Evolutionary conservation across 495 filamentous ascomycete species (phyloP), one percentile per base, ranked within the genome.

Genomic region (Trichoderma virens): DNA sequence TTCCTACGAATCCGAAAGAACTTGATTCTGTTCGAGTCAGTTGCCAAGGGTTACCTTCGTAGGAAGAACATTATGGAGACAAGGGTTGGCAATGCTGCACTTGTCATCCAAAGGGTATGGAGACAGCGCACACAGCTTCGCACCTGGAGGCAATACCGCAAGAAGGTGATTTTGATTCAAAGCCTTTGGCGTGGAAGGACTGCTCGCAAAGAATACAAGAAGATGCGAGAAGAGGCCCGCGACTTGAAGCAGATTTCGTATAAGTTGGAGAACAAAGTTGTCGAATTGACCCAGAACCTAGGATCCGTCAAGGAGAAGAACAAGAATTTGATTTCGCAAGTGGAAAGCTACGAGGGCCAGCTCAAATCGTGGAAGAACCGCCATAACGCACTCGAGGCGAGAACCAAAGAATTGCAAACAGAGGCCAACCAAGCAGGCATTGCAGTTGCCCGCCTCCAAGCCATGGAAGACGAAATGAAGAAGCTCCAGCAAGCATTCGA

Each of bases 201-300:
- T 67, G 95, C 94, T 63, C 84, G 95, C 65, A 83, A 80, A 62
- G 85, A 82, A 61, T 98, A 98, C 81, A 97, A 96, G 85, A 86
- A 73, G 51, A 75, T 96, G 62, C 90, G 95, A 61, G 93, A 96
- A 74, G 95, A 98, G 74, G 93, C 94, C 43, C 89, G 95, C 70
- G 94, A 98, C 81, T 85, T 98, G 69, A 97, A 97, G 79, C 92
- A 97, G 74, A 98, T 98, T 67, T 97, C 93, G 16, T 98, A 98
- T 79, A 98, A 95, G 80, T 77, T 98, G 70, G 95, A 98, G 80
- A 97, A 98, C 81, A 98, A 98, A 84, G 94, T 98, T 63, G 90
- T 97, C 62, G 95, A 99, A 78, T 81, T 99, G 68, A 99, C 95
- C 11, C 95, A 99, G 75, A 89, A 89, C 61, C 74, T 98, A 72